These are phyloP conservation scores for Botrytis paeoniae DNA, from an alignment of 2,329 filamentous ascomycete genomes.

Conservation along the genomic window DNA sequence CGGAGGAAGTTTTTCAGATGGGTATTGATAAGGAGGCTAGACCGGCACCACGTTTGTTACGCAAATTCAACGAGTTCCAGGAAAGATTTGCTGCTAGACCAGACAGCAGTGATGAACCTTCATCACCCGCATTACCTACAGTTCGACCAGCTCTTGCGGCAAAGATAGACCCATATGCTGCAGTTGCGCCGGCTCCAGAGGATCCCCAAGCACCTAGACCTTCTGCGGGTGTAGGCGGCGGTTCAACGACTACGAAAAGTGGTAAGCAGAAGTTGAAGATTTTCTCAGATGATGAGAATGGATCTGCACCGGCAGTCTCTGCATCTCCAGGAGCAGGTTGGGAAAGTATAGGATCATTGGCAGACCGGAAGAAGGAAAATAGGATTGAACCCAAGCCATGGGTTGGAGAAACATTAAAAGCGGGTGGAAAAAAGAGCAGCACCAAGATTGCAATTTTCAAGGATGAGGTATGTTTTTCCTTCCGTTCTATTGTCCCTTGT, in stretches of 20 bases:
- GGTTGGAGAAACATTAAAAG: constrained; percentile 87
- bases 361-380: constrained; percentile 94
- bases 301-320: neutral
- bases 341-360: constrained; percentile 51
- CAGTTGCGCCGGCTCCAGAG: constrained; percentile 42
- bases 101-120: constrained; percentile 62
- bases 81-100: constrained; percentile 68
- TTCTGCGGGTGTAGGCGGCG: constrained; percentile 47
- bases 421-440: constrained; percentile 74
- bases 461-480: constrained; percentile 76
- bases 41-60: constrained; percentile 73
- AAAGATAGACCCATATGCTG: constrained; percentile 79
- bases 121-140: constrained; percentile 81
- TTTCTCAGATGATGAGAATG: constrained; percentile 8
- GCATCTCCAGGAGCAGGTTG: neutral
- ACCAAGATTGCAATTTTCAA: constrained; percentile 91
- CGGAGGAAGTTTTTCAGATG: constrained; percentile 88
- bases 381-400: constrained; percentile 80
- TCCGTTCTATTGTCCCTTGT: constrained; percentile 34
- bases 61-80: constrained; percentile 93
- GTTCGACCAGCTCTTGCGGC: constrained; percentile 79
- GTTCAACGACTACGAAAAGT: constrained; percentile 55
- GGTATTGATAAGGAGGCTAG: constrained; percentile 86
- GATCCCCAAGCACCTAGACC: constrained; percentile 66
- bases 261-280: constrained; percentile 37